Percentiles rank a stretch among this genome's conserved stretches.
These are phyloP conservation scores for Paramecium octaurelia DNA, from an alignment of 73 alveolate genomes.

Conservation along the genomic window DNA sequence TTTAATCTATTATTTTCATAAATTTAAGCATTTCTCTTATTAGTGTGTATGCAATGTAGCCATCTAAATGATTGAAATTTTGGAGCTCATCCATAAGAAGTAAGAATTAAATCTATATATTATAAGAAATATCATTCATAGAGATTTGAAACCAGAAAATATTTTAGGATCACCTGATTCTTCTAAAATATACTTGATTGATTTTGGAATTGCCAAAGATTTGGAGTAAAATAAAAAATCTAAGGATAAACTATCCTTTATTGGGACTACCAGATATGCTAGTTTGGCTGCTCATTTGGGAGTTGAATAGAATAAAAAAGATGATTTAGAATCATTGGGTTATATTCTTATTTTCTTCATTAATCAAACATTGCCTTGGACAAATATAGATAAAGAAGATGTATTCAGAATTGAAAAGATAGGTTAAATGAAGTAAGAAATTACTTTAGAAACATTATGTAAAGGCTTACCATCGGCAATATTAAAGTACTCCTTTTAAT, in stretches of 20 bases:
- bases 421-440: neutral
- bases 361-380: conserved; percentile 72
- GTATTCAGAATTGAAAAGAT: neutral
- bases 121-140: conserved; percentile 55
- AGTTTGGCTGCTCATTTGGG: conserved; percentile 72
- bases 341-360: conserved; percentile 69
- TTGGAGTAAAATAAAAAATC: conserved; percentile 77
- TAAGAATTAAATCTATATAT: neutral
- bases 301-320: conserved; percentile 76
- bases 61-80: neutral
- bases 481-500: neutral
- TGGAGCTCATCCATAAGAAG: conserved; percentile 42
- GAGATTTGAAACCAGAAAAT: conserved; percentile 84
- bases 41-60: conserved; percentile 31
- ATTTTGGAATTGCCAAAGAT: conserved; percentile 82
- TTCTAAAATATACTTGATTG: conserved; percentile 76
- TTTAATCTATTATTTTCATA: conserved; percentile 31
- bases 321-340: conserved; percentile 80
- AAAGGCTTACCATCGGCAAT: neutral
- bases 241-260: conserved; percentile 65
- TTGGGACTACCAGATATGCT: conserved; percentile 86
- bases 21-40: conserved; percentile 48
- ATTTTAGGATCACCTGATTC: conserved; percentile 64
- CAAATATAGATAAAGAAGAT: conserved; percentile 59
- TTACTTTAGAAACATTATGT: neutral